Evolutionary conservation across 2,329 filamentous ascomycete species (phyloP), one percentile per base, ranked within the genome.

Genomic region (Juglanconis juglandina): DNA sequence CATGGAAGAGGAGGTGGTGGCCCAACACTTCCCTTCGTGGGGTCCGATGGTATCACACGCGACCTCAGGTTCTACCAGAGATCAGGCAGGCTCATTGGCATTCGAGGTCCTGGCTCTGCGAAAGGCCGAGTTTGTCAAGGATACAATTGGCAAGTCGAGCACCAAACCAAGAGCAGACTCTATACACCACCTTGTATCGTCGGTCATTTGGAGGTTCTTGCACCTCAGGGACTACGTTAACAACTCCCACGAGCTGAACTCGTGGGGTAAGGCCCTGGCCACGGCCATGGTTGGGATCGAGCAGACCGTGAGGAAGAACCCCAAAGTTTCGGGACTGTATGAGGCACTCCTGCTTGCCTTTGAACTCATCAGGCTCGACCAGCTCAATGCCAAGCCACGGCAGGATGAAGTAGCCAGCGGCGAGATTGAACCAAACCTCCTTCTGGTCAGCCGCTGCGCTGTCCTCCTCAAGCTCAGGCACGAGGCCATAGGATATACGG

Each of bases 201-300:
- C 96, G 68, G 85, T 88, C 6, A 82, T 94, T 61, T 97, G 92
- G 89, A 86, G 92, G 58, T 95, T 97, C 74, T 81, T 99, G 30
- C 91, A 96, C 70, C 81, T 98, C 53, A 87, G 93, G 61, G 92
- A 89, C 32, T 99, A 97, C 69, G 81, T 96, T 51, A 86, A 95
- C 66, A 81, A 87, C 54, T 80, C 84, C 52, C 94, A 98, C 73
- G 85, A 87, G 62, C 81, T 97, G 63, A 96, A 93, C 8, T 76
- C 79, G 8, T 96, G 92, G 92, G 95, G 94, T 14, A 86, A 87
- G 67, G 91, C 91, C 24, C 79, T 98, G 44, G 86, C 87, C 35
- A 84, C 85, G 35, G 87, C 90, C 3, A 76, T 96, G 33, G 78
- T 87, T 59, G 77, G 81, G 8, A 75, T 93, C 30, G 77, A 86